Evolutionary conservation across 257 asterid genomes (phyloP), one percentile per base, ranked within the genome.

Genomic region (Marsdenia floribunda): DNA sequence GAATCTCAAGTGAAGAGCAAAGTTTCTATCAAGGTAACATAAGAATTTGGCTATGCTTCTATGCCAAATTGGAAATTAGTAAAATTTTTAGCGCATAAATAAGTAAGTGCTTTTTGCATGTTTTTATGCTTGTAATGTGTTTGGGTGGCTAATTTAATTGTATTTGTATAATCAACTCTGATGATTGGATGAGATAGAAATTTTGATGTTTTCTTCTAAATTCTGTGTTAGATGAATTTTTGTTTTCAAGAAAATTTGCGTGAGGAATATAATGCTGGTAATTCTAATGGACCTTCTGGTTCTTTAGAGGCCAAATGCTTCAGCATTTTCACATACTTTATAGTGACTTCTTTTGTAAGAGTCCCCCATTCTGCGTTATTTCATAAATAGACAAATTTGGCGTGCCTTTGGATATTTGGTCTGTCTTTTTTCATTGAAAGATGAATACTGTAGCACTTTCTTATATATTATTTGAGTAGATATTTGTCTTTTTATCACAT

Each of bases 1-100:
- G 97, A 88, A 76, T 79, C 75, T 78, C 91, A 88, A 77, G 97
- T 90, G 84, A 92, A 90, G 80, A 86, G 85, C 84, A 92, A 90
- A 87, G 91, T 92, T 65, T 74, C 92, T 15, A 80, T 92, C 70
- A 92, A 90, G 96, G 97, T 92, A 82, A 24, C 18, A 16, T 63
- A 21, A 33, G 46, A 63, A 29, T 4, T 29, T 15, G n/a, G 42
- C 13, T 64, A 10, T 66, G 52, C 71, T 66, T 38, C 24, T 21
- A 2, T 38, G n/a, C 44, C 3, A 19, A 38, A 37, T 38, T 66
- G 16, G 16, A 0, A 38, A 66, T 8, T 38, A 8, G 52, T 38
- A 38, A 8, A 6, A 38, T 38, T 53, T 66, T 18, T 29, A 66
- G 33, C 16, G 13, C 29, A 66, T 66, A 35, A 37, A 65, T 65